These are phyloP conservation scores for Thermomucor indicae-seudaticae DNA, from an alignment of 371 early-diverging fungal genomes.

Conservation along the genomic window DNA sequence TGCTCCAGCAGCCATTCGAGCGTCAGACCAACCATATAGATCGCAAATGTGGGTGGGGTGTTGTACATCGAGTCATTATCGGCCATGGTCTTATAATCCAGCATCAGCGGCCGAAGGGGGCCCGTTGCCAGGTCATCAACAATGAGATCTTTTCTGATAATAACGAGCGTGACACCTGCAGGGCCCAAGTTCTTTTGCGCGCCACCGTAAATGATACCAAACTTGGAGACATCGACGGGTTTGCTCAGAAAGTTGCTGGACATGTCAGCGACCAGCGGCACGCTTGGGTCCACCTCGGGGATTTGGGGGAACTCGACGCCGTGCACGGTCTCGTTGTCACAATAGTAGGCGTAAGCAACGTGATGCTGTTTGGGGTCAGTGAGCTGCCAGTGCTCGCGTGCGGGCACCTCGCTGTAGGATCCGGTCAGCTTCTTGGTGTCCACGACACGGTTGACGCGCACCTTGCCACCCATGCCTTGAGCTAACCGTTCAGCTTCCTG, in stretches of 20 bases:
- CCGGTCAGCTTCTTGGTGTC: conserved; percentile 54
- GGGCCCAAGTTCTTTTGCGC: conserved; percentile 98
- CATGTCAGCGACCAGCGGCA: conserved; percentile 94
- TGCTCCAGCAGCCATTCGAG: conserved; percentile 75
- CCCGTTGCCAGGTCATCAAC: conserved; percentile 37
- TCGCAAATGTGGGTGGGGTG: conserved; percentile 95
- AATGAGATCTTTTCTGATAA: conserved; percentile 88
- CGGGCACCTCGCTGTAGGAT: conserved; percentile 40
- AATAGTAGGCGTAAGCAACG: conserved; percentile 89
- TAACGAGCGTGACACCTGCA: conserved; percentile 89
- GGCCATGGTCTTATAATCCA: conserved; percentile 82
- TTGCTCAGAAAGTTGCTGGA: conserved; percentile 90
- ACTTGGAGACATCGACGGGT: conserved; percentile 77
- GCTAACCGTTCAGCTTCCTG: conserved; percentile 84
- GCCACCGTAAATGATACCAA: conserved; percentile 89
- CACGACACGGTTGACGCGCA: conserved; percentile 63
- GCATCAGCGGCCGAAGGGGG: conserved; percentile 70
- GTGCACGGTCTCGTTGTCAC: conserved; percentile 97
- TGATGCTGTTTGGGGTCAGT: conserved; percentile 55
- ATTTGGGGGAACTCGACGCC: conserved; percentile 82
- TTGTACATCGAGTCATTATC: conserved; percentile 90
- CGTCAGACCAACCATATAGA: conserved; percentile 87
- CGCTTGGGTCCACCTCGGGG: conserved; percentile 57
- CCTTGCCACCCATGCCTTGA: conserved; percentile 26
- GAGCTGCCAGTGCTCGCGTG: conserved; percentile 57